Evolutionary conservation across 495 filamentous ascomycete genomes (phyloP), one percentile per base, ranked within the genome.

Genomic region (Penicillium bialowiezense): DNA sequence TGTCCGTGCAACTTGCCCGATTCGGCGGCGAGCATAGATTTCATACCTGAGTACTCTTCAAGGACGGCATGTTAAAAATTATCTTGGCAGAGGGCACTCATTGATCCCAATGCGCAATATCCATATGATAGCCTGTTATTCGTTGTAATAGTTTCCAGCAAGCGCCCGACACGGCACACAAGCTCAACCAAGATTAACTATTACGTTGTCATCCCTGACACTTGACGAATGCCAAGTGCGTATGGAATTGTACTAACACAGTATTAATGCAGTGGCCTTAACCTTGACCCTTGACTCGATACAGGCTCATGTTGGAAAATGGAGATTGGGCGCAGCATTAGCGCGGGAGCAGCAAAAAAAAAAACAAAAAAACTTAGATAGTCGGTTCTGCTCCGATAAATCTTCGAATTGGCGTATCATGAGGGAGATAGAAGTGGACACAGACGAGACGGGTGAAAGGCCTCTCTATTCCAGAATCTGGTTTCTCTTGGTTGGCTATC

Each of bases 141-240:
- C 34, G 7, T 32, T 17, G 19, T 20, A 21, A 31, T n/a, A 0
- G 13, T 17, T 21, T 21, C 46, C 50, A 60, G 54, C 48, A 44
- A 50, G 44, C 42, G 41, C 48, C 50, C 41, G 51, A 54, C 48
- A 52, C 58, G 51, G 54, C 44, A 52, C 37, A 42, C 38, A 55
- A 50, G 44, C 44, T 43, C 36, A 45, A 38, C 43, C 26, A 29
- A 17, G 3, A 28, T 35, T 26, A 23, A 41, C 24, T 33, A 45
- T 21, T 37, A 23, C 18, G 19, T 20, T 20, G 29, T 12, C 13
- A 18, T 48, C 8, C 12, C 14, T 23, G 23, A 2, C 32, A 35
- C 36, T 18, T 48, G 17, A 21, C 34, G 44, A 32, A 13, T 43
- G 14, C 10, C 31, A 39, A 23, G 42, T 26, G 3, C 23, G 3